Base-by-base conservation (phyloP, 495 filamentous ascomycete species). In the Rostrohypoxylon terebratum region DNA sequence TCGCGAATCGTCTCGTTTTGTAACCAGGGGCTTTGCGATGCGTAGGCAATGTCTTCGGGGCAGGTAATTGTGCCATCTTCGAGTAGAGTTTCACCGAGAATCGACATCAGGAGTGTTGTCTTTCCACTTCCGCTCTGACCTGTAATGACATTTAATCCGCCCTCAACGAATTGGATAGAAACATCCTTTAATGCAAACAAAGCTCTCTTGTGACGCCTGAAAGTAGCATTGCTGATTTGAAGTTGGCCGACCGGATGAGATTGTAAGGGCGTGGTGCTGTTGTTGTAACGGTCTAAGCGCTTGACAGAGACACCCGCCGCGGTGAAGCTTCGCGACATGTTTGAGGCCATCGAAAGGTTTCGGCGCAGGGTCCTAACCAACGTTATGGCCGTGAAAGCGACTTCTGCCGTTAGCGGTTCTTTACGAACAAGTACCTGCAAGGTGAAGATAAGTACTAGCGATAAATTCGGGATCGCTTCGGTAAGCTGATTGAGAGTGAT, bases 121-220 rank as follows among this genome's bases (percentile, higher is more conserved):
- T 92, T 92, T 3, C 90, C 90, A 20, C 87, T 86, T 0, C 90
- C 90, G 9, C 85, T 87, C 2, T 83, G 81, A 3, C 86, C 86
- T 21, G 81, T 83, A 0, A 88, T 72, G 0, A 87, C 83, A 53
- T 86, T 88, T 36, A 88, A 70, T 1, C 84, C 84, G 11, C 83
- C 82, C 20, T 84, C 80, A 36, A 82, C 80, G 59, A 87, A 88
- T 57, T 84, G 73, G 18, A 87, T 70, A 25, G 84, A 81, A 16
- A 88, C 67, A 58, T 83, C 78, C 16, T 80, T 79, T 20, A 88
- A 76, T 10, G 76, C 59, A 51, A 88, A 88, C 16, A 79, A 77
- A 57, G 81, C 78, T 40, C 79, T 78, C 51, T 83, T 78, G 40
- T 79, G 77, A 63, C 84, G 83, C 20, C 84, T 78, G 59, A 87